Evolutionary conservation across 2,329 filamentous ascomycete genomes (phyloP).

Genomic region (Venturia oleaginea): DNA sequence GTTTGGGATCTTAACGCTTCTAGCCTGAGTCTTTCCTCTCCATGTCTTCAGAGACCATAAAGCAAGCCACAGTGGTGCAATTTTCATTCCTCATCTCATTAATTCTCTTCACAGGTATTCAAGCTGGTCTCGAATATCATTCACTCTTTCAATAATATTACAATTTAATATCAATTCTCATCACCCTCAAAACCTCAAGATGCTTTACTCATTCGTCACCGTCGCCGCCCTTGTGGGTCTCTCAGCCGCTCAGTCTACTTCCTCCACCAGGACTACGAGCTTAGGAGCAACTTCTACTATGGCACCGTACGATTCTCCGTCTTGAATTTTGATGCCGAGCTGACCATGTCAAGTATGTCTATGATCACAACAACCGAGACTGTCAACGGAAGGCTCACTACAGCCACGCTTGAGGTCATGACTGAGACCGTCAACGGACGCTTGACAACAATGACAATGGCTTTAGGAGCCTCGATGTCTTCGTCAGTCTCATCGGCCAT

Average conservation of each 20-base stretch:
- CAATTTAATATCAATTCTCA: neutral
- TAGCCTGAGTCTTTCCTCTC: neutral
- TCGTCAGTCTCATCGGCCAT: neutral
- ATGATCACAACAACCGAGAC: constrained; percentile 2
- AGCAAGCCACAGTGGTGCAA: neutral
- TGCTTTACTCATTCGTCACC: constrained; percentile 3
- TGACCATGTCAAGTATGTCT: neutral
- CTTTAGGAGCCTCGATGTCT: neutral
- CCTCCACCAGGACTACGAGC: neutral
- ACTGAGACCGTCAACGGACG: neutral
- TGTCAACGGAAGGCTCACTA: neutral
- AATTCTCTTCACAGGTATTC: neutral
- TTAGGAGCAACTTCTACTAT: neutral
- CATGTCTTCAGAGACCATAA: neutral
- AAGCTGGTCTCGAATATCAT: constrained; percentile 5
- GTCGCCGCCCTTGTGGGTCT: neutral
- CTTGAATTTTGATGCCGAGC: neutral
- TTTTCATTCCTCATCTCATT: neutral
- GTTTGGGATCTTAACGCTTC: neutral
- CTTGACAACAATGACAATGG: neutral
- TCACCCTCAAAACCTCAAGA: neutral
- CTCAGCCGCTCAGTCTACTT: neutral
- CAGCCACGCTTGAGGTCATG: neutral
- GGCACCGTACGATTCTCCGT: neutral
- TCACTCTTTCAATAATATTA: neutral